Conservation (phyloP, 2,329 filamentous ascomycete species). For the Nemania abortiva region DNA sequence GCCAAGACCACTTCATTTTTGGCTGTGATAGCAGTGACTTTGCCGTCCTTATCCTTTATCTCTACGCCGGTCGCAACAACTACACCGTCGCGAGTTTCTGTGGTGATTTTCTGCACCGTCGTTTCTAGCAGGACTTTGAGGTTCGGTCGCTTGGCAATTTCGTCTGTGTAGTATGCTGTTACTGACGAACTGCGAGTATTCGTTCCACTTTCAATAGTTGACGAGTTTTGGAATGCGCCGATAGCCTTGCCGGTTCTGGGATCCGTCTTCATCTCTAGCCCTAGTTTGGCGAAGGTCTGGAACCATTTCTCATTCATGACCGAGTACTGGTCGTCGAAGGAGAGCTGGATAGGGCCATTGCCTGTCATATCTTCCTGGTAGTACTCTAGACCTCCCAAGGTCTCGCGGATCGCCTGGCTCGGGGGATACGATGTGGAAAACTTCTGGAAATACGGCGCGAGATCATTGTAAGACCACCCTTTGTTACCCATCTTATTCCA, state of each 20-base stretch:
- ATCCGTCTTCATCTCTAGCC: constrained; percentile 52
- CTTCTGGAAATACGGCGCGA: constrained; percentile 40
- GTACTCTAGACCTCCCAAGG: constrained; percentile 42
- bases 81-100: constrained; percentile 43
- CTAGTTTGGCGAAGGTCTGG: constrained; percentile 52
- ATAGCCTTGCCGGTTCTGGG: constrained; percentile 49
- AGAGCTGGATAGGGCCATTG: constrained; percentile 55
- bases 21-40: constrained; percentile 34
- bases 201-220: constrained; percentile 50
- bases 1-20: constrained; percentile 57
- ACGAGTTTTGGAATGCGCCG: constrained; percentile 53
- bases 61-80: constrained; percentile 53
- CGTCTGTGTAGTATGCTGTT: constrained; percentile 52
- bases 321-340: constrained; percentile 52
- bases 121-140: constrained; percentile 53
- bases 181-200: constrained; percentile 52
- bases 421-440: constrained; percentile 42
- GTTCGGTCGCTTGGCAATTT: constrained; percentile 52
- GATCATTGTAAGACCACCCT: constrained; percentile 41
- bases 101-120: constrained; percentile 51
- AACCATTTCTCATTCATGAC: constrained; percentile 54
- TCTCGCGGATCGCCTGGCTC: constrained; percentile 35
- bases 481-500: constrained; percentile 45
- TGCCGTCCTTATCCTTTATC: constrained; percentile 46
- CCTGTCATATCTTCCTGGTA: constrained; percentile 49